Evolutionary conservation across 2,329 filamentous ascomycete genomes (phyloP), one percentile per base, ranked within the genome.

Genomic region (Hypoxylon sp.): DNA sequence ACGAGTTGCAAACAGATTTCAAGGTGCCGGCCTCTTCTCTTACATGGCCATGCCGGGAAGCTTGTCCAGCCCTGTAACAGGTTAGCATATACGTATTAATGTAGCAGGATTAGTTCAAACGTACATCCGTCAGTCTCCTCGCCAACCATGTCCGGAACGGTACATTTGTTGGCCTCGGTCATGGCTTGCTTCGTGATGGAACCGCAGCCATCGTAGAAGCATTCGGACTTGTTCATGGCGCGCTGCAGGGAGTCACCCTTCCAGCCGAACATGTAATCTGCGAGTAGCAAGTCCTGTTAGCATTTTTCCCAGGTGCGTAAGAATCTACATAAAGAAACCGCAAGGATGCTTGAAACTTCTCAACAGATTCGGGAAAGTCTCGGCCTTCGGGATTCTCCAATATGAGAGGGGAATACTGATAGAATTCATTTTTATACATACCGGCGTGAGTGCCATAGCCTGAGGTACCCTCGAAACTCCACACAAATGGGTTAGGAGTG

Each of bases 221-320:
- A 80, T 62, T 79, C 76, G 59, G 78, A 78, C 68, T 79, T 74
- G 65, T 77, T 72, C 69, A 75, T 76, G 13, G 76, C 76, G 24
- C 72, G 70, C 64, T 78, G 76, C 20, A 78, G 58, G 5, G 74
- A 65, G 54, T 75, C 74, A 15, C 70, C 75, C 59, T 68, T 68
- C 65, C 65, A 68, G 47, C 65, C 65, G 56, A 68, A 68, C 65
- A 68, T 68, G 51, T 68, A 68, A 49, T 68, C n/a, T n/a, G n/a
- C n/a, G n/a, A n/a, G n/a, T n/a, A n/a, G n/a, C n/a, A n/a, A n/a
- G n/a, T n/a, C n/a, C n/a, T n/a, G n/a, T n/a, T n/a, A n/a, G n/a
- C n/a, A n/a, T n/a, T n/a, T n/a, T n/a, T n/a, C n/a, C n/a, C n/a
- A n/a, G n/a, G n/a, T n/a, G n/a, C n/a, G n/a, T n/a, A n/a, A n/a